Percentiles rank a stretch among this genome's conserved stretches.
Evolutionary conservation across 2,329 filamentous ascomycete species (phyloP).

Genomic region (Aureobasidium sp.): DNA sequence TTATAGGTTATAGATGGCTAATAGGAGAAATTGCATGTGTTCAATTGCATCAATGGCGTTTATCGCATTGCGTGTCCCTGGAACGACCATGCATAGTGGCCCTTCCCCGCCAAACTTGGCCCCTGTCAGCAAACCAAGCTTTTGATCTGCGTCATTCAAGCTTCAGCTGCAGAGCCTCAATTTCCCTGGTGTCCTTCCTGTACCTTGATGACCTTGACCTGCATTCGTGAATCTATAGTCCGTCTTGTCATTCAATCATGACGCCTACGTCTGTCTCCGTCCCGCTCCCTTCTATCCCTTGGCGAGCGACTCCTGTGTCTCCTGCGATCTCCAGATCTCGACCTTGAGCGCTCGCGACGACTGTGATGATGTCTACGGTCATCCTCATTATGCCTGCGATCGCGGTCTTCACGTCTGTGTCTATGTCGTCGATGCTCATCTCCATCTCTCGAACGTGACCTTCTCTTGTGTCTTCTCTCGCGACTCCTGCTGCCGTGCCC

Average conservation of each 20-base stretch:
- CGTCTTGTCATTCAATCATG: neutral
- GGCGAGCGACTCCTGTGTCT: conserved; percentile 20
- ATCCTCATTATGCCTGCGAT: conserved; percentile 12
- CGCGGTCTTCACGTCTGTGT: conserved; percentile 17
- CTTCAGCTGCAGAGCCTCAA: neutral
- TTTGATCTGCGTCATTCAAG: conserved; percentile 1
- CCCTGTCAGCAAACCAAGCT: neutral
- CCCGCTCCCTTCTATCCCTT: conserved; percentile 5
- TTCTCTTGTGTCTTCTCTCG: conserved; percentile 18
- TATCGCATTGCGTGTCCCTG: neutral
- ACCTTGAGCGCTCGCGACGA: conserved; percentile 14
- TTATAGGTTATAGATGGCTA: neutral
- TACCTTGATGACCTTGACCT: too few relatives aligned
- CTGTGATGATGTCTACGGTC: conserved; percentile 13
- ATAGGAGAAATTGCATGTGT: neutral
- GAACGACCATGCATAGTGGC: neutral
- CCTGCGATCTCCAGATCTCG: conserved; percentile 15
- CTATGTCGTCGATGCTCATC: conserved; percentile 20
- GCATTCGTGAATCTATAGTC: too few relatives aligned
- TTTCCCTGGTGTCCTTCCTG: neutral
- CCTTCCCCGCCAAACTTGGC: conserved; percentile 2
- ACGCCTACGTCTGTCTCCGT: conserved; percentile 8
- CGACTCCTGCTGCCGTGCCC: conserved; percentile 1
- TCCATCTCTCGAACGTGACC: conserved; percentile 20
- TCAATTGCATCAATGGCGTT: neutral